Conservation (phyloP, 495 filamentous ascomycete species). For the Alectoria sarmentosa region DNA sequence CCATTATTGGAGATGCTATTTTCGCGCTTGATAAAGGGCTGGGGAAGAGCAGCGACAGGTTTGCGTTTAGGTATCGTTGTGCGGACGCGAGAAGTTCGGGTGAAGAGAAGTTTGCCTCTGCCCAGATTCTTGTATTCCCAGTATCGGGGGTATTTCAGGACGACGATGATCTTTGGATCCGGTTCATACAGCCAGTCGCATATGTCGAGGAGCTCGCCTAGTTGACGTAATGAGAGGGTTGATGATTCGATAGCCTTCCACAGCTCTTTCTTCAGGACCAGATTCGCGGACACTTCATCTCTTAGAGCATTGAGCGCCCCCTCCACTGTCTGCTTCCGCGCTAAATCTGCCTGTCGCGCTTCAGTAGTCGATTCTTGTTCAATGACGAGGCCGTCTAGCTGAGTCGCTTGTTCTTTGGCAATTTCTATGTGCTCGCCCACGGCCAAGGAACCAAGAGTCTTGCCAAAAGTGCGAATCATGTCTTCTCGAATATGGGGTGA, state of each 20-base stretch:
- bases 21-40: conserved; percentile 24
- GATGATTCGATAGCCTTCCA: conserved; percentile 73
- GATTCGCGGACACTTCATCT: conserved; percentile 55
- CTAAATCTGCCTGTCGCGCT: conserved; percentile 59
- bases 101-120: conserved; percentile 33
- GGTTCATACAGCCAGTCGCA: conserved; percentile 67
- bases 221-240: conserved; percentile 57
- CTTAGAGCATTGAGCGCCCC: conserved; percentile 63
- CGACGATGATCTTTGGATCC: conserved; percentile 52
- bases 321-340: conserved; percentile 65
- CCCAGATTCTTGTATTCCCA: conserved; percentile 61
- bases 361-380: conserved; percentile 67
- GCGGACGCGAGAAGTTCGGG: conserved; percentile 14
- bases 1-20: conserved; percentile 12
- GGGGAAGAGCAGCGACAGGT: conserved; percentile 13
- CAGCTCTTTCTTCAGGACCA: conserved; percentile 57
- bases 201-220: conserved; percentile 69
- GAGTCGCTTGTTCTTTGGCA: conserved; percentile 16
- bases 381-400: conserved; percentile 61
- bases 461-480: conserved; percentile 59
- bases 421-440: conserved; percentile 51
- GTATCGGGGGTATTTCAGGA: conserved; percentile 61
- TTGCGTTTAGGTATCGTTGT: conserved; percentile 22
- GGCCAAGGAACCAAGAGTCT: conserved; percentile 71
- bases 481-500: conserved; percentile 73